A percentile compares a stretch with the other conserved stretches of the same genome.
Evolutionary conservation across 352 stramenopile genomes (phyloP).

Genomic region (Phytophthora tubulina): DNA sequence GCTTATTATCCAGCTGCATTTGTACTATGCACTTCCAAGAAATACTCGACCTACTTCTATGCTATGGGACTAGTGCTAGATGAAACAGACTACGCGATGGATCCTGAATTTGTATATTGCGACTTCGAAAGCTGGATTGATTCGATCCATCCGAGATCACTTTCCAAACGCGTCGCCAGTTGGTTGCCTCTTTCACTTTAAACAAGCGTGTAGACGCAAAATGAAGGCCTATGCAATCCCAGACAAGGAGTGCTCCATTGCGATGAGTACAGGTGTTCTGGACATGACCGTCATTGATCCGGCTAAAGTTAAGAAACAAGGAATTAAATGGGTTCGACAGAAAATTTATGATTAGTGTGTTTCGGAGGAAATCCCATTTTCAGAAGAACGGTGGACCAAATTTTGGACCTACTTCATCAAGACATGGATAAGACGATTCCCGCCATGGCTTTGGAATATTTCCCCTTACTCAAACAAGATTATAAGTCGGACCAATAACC

Average conservation of each 20-base stretch:
- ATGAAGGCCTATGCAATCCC: slow-evolving; percentile 4
- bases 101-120: slow-evolving; percentile 14
- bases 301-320: neutral
- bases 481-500: neutral
- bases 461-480: neutral
- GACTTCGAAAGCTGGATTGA: slow-evolving; percentile 21
- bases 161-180: neutral
- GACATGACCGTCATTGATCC: slow-evolving; percentile 4
- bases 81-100: slow-evolving; percentile 1
- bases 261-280: neutral
- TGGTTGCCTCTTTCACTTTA: slow-evolving; percentile 16
- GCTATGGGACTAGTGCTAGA: neutral
- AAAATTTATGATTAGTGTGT: neutral
- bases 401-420: neutral
- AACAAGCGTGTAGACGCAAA: slow-evolving; percentile 2
- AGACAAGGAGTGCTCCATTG: neutral
- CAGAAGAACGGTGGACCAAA: neutral
- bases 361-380: neutral
- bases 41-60: slow-evolving; percentile 3
- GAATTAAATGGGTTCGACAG: neutral
- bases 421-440: slow-evolving; percentile 1
- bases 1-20: neutral
- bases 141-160: slow-evolving; percentile 1
- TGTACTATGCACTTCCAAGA: slow-evolving; percentile 4
- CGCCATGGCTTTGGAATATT: neutral